phyloP scores from a whole-genome alignment of 1,284 basidiomycete genomes.

The Tausonia pullulans region DNA sequence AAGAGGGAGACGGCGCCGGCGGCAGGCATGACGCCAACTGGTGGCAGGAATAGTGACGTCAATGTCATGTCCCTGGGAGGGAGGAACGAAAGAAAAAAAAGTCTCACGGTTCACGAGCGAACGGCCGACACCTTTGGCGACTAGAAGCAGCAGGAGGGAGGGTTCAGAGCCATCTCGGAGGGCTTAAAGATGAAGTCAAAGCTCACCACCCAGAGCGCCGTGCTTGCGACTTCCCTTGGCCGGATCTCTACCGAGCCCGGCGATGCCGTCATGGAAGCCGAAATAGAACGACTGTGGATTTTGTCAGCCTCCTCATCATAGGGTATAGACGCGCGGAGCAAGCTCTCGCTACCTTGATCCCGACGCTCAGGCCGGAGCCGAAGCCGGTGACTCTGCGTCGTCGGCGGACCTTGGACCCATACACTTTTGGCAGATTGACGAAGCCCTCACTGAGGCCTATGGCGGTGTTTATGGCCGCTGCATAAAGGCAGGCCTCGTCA shows the following conservation, averaged over 20 bases:
- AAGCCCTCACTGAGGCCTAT: constrained; percentile 22
- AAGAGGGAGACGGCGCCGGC: no score
- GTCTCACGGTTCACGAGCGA: no score
- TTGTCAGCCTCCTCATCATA: constrained; percentile 9
- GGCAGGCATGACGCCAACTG: no score
- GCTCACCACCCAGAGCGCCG: constrained; percentile 26
- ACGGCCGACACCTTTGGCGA: no score
- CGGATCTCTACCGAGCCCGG: not conserved
- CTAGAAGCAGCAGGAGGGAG: no score
- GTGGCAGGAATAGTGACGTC: no score
- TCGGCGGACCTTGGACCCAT: constrained; percentile 39
- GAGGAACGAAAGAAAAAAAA: no score
- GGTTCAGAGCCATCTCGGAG: no score
- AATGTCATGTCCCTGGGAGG: no score
- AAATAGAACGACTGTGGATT: constrained; percentile 15
- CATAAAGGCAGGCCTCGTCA: not conserved
- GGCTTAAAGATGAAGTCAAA: no score
- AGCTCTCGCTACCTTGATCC: not conserved
- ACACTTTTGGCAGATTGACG: constrained; percentile 37
- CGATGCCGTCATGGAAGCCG: not conserved
- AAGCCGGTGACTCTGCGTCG: constrained; percentile 38
- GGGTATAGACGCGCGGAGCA: not conserved
- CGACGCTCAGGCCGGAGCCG: constrained; percentile 29
- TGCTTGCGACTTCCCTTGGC: not conserved
- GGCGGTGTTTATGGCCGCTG: not conserved